Evolutionary conservation across 805 yeast species (phyloP), one percentile per base, ranked within the genome.

Genomic region (Starmerella kuoi): DNA sequence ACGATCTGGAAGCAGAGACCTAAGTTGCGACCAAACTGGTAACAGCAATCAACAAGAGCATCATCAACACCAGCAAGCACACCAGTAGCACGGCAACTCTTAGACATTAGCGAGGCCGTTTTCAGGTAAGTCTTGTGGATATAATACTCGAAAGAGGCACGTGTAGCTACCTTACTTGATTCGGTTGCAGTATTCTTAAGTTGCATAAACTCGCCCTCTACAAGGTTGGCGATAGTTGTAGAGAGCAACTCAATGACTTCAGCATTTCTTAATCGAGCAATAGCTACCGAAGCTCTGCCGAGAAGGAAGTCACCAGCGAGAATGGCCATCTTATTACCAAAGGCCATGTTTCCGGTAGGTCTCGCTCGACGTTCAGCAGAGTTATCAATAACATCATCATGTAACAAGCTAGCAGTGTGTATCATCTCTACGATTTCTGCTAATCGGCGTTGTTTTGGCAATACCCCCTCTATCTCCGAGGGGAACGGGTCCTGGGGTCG

Each of bases 131-230:
- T 88, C 61, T 91, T 91, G 64, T 88, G 97, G 43, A 86, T 66
- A 58, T 91, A 91, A 62, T 91, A 88, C 56, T 91, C 94, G 61
- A 91, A 91, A 2, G 95, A 93, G n/a, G 65, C 69, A 23, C 57
- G 47, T 35, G 58, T 59, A 45, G 80, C 84, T 42, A 65, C 58
- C 12, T 32, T 36, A 18, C 77, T 70, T 2, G 54, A 51, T 46
- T 59, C 58, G 32, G 80, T 65, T 6, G 87, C 91, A 0, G 95
- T 85, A 63, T 91, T 91, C 54, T 88, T 87, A 67, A 91, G 73
- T 65, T 91, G 98, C 97, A 91, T 91, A 60, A 91, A 88, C 64
- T 91, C 98, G 38, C 98, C 98, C 64, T 91, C 98, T 1, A 91
- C 97, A 46, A 91, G 69, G 59, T 91, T 91, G 11, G 97, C 98